Percentiles rank a stretch among this genome's conserved stretches.
Evolutionary conservation across 2,329 filamentous ascomycete genomes (phyloP).

Genomic region (Colletotrichum plurivorum): DNA sequence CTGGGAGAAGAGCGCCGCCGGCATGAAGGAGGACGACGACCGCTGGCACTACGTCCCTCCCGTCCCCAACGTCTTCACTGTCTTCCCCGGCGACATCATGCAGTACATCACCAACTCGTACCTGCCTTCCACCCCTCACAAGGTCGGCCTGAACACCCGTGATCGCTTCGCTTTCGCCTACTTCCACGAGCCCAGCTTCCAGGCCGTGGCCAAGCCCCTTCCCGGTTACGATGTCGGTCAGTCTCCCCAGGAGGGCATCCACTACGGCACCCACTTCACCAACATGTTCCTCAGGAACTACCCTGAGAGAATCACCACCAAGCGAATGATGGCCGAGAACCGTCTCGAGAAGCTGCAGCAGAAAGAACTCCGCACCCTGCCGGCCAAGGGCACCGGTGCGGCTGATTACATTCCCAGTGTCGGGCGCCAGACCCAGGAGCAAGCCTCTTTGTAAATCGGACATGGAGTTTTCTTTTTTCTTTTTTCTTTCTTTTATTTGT

Average conservation of each 20-base stretch:
- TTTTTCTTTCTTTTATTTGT: not conserved
- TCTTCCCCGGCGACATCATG: constrained; percentile 68
- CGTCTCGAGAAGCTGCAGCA: constrained; percentile 45
- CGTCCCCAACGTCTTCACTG: constrained; percentile 59
- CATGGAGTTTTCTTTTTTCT: not conserved
- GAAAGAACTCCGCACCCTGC: constrained; percentile 45
- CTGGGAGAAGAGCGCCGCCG: constrained; percentile 61
- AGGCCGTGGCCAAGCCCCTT: constrained; percentile 59
- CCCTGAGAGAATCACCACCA: constrained; percentile 60
- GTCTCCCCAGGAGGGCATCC: constrained; percentile 54
- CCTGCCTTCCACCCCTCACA: constrained; percentile 64
- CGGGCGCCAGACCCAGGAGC: not conserved
- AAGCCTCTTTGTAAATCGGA: constrained; percentile 6
- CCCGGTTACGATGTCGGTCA: constrained; percentile 52
- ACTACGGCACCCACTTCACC: constrained; percentile 67
- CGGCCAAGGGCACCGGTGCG: not conserved
- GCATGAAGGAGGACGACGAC: constrained; percentile 58
- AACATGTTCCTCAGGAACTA: constrained; percentile 67
- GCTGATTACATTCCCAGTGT: constrained; percentile 2
- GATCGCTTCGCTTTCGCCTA: constrained; percentile 65
- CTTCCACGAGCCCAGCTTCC: constrained; percentile 66
- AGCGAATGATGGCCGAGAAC: constrained; percentile 51
- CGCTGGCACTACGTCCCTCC: constrained; percentile 65
- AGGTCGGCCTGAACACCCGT: constrained; percentile 63
- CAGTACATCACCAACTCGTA: constrained; percentile 63